Evolutionary conservation across 2,329 filamentous ascomycete species (phyloP).

Genomic region (Coniochaeta sp.): DNA sequence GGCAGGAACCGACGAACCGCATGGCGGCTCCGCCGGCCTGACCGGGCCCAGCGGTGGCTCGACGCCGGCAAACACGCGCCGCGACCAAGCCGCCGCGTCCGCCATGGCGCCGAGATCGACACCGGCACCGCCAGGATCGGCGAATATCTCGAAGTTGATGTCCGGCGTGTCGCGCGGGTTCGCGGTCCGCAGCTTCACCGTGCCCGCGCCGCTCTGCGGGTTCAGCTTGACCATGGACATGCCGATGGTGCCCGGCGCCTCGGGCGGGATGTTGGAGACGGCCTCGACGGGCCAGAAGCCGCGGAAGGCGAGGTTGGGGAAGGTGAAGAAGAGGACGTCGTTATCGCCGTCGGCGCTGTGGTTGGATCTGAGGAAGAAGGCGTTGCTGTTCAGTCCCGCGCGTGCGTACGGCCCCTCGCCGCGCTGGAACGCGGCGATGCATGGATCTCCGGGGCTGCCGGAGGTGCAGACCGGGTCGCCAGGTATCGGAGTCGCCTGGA

Average conservation of each 20-base stretch:
- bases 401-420: constrained; percentile 5
- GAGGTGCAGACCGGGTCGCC: constrained; percentile 17
- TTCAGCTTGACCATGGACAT: constrained; percentile 18
- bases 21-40: too few relatives aligned
- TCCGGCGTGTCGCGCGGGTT: constrained; percentile 44
- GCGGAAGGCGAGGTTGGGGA: constrained; percentile 27
- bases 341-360: constrained; percentile 29
- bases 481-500: constrained; percentile 8
- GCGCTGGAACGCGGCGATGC: constrained; percentile 24
- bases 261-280: constrained; percentile 29
- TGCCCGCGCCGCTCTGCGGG: constrained; percentile 33
- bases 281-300: constrained; percentile 41
- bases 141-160: constrained; percentile 38
- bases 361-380: constrained; percentile 24
- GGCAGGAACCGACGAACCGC: too few relatives aligned
- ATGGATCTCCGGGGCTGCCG: constrained; percentile 19
- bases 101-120: too few relatives aligned
- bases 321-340: constrained; percentile 38
- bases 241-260: constrained; percentile 22
- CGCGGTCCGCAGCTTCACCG: constrained; percentile 38
- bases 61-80: background rate
- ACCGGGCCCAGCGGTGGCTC: background rate
- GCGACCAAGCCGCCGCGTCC: too few relatives aligned
- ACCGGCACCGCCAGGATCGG: too few relatives aligned
- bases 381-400: constrained; percentile 18